Evolutionary conservation across 2,329 filamentous ascomycete genomes (phyloP).

Genomic region (Trichoderma afroharzianum): DNA sequence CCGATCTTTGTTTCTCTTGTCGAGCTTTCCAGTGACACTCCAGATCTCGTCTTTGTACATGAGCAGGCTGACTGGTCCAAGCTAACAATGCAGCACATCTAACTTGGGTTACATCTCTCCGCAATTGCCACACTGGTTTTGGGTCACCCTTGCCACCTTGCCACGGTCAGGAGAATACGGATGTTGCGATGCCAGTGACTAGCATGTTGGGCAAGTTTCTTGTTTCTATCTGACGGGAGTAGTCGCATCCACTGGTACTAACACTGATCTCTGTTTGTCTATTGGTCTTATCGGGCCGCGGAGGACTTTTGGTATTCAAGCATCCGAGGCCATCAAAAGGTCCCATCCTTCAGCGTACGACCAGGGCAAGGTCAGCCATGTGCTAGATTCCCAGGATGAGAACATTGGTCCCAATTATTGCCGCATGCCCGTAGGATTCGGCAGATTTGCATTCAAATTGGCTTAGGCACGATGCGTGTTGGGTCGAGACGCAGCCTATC

Average conservation of each 20-base stretch:
- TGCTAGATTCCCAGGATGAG: not conserved
- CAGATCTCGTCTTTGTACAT: not conserved
- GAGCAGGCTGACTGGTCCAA: not conserved
- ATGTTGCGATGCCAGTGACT: not conserved
- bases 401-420: not conserved
- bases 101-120: not conserved
- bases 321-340: not conserved
- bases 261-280: not conserved
- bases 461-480: not conserved
- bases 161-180: not conserved
- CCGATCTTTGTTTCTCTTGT: not conserved
- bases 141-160: not conserved
- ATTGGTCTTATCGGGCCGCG: not conserved
- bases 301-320: not conserved
- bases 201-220: not conserved
- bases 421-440: not conserved
- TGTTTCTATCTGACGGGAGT: not conserved
- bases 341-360: not conserved
- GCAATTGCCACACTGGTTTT: not conserved
- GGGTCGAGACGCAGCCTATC: not conserved
- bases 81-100: not conserved
- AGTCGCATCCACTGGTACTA: not conserved
- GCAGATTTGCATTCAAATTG: not conserved
- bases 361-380: not conserved
- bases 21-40: not conserved